Evolutionary conservation across 495 filamentous ascomycete species (phyloP).

Genomic region (Penicillium malachiteum): DNA sequence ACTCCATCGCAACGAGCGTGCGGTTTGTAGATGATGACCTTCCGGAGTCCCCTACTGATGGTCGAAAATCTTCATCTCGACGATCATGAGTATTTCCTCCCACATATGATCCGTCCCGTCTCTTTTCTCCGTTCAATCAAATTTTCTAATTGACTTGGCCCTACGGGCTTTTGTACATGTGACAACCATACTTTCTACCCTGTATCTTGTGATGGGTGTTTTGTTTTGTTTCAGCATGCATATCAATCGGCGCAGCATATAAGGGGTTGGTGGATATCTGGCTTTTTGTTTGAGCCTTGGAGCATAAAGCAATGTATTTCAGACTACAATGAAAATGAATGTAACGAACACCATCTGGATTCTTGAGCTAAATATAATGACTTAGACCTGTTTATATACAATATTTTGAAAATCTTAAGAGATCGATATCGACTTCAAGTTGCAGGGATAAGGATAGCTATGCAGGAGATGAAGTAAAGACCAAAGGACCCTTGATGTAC

Average conservation of each 20-base stretch:
- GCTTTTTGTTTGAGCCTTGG: constrained; percentile 6
- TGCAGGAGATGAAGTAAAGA: too few relatives aligned
- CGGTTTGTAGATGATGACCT: constrained; percentile 46
- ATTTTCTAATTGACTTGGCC: constrained; percentile 1
- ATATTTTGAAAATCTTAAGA: too few relatives aligned
- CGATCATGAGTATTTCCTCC: constrained; percentile 22
- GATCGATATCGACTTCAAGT: too few relatives aligned
- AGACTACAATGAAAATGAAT: constrained; percentile 31
- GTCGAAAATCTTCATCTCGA: constrained; percentile 39
- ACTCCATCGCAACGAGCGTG: constrained; percentile 41
- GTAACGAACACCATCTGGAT: constrained; percentile 9
- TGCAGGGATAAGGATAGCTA: too few relatives aligned
- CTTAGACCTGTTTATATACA: too few relatives aligned
- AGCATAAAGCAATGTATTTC: constrained; percentile 22
- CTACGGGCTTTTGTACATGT: constrained; percentile 14
- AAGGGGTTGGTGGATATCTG: constrained; percentile 15
- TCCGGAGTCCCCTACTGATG: constrained; percentile 45
- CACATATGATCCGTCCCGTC: constrained; percentile 8
- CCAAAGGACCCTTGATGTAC: too few relatives aligned
- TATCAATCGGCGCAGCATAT: constrained; percentile 30
- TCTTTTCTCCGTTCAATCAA: background rate
- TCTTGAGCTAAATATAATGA: background rate
- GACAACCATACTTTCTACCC: constrained; percentile 13
- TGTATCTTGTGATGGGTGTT: constrained; percentile 14
- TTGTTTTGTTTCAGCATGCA: constrained; percentile 22